Evolutionary conservation across 2,329 filamentous ascomycete species (phyloP), one percentile per base, ranked within the genome.

Genomic region (Colletotrichum musae): DNA sequence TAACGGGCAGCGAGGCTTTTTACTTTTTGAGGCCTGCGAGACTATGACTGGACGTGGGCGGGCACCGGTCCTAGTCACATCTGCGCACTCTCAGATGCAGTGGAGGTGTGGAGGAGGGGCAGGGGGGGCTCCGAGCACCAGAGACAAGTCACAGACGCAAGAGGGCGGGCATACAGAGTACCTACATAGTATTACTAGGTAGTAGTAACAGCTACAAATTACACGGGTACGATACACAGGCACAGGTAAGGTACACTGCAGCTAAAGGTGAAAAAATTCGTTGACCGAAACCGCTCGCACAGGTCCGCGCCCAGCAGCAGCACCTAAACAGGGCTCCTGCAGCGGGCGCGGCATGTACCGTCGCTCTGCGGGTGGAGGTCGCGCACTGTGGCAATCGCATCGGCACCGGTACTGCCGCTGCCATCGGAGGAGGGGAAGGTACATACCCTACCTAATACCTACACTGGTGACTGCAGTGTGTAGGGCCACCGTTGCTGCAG

Each of bases 41-140:
- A 59, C 26, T 60, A 28, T 66, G 63, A 66, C 63, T 66, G 48
- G 48, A 43, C 43, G 54, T 53, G 62, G 61, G 66, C 54, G 53
- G 65, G 65, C 54, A 60, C 51, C 54, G 58, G 36, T 13, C 58
- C 43, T 24, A 24, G 21, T 24, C 21, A 24, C 21, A 24, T 24
- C 21, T 24, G 21, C 21, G 21, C 21, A 24, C 21, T 24, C 21
- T 24, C 21, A 24, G 21, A 69, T 69, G 66, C 66, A 69, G 66
- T 66, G 62, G 66, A 66, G 70, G 71, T 62, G 71, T 71, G 71
- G 71, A 70, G 71, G 71, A 71, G 69, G 71, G 69, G 68, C 64
- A 69, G 70, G 69, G 64, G 50, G 60, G 61, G 52, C 56, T 41
- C 61, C 47, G 54, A 64, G 54, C 54, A 45, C 62, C 32, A 36